These are phyloP conservation scores for Scenedesmus sp. DNA, from an alignment of 163 green algal genomes.

Conservation along the genomic window DNA sequence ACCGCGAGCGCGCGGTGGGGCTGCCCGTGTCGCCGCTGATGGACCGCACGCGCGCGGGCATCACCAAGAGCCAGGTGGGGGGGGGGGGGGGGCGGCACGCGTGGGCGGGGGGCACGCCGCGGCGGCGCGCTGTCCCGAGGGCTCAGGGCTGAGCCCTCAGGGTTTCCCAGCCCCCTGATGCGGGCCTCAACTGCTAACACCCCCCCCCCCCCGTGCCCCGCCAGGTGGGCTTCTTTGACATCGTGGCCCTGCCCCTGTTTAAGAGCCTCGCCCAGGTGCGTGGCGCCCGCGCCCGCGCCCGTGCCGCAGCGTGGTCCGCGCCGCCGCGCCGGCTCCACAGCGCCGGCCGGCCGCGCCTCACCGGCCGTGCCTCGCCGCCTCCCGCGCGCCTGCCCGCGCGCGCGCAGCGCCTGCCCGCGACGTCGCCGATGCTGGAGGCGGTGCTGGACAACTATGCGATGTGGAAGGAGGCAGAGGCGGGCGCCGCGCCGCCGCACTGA, in stretches of 20 bases:
- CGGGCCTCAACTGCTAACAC: conserved; percentile 73
- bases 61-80: conserved; percentile 72
- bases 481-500: too few species aligned
- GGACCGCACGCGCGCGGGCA: conserved; percentile 68
- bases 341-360: too few species aligned
- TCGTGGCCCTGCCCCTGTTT: conserved; percentile 73
- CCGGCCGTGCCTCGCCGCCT: not conserved
- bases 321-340: not conserved
- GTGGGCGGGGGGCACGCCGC: too few species aligned
- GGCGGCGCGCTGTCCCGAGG: too few species aligned
- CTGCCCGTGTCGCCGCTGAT: conserved; percentile 70
- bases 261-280: conserved; percentile 60
- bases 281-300: too few species aligned
- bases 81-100: too few species aligned
- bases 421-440: conserved; percentile 63
- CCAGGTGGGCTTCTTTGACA: conserved; percentile 78
- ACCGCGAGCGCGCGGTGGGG: conserved; percentile 53
- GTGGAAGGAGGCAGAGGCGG: conserved; percentile 45
- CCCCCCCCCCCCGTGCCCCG: too few species aligned
- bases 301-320: too few species aligned
- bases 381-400: too few species aligned
- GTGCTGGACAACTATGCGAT: conserved; percentile 71
- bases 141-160: too few species aligned
- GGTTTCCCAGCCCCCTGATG: conserved; percentile 78
- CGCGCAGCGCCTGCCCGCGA: conserved; percentile 49